Evolutionary conservation across 306 rosid genomes (phyloP), one percentile per base, ranked within the genome.

Genomic region (Trifolium dubium): DNA sequence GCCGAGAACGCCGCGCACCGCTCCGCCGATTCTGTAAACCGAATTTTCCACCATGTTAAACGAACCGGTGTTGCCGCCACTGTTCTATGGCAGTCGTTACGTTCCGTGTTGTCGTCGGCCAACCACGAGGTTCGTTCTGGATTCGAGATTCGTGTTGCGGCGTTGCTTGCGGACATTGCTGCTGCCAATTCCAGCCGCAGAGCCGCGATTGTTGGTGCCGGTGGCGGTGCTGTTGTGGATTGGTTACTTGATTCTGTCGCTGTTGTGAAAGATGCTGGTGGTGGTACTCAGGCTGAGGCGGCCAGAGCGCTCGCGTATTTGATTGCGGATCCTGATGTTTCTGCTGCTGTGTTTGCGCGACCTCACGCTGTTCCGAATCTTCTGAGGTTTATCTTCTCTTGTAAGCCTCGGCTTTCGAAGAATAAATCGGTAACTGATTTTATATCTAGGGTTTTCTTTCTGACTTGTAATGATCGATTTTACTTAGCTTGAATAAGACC

Each of bases 191-290:
- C 86, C 3, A 66, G 78, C 13, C 91, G 99, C 2, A 88, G 96
- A 85, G 89, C 89, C 6, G 95, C 99, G 29, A 79, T 94, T 29
- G 99, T 94, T 5, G 92, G 95, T 2, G 97, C 97, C 0, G 99
- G 97, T 3, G 88, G 92, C 0, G 99, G 99, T 12, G 97, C 90
- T 30, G 99, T 94, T 4, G 90, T 92, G 13, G 99, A 94, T 73
- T 94, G 99, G 99, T 75, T 94, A 70, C 87, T 94, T 8, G 95
- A 89, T 59, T 89, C 99, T 56, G 97, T 92, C 53, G 87, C 99
- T n/a, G 88, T 79, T 31, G 86, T 84, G 9, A 83, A 85, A 65
- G 89, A 91, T 18, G 95, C 88, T 10, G 80, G 81, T 43, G 91
- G 76, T 18, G 93, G 91, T 53, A 81, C 90, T 14, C 99, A 94